These are phyloP conservation scores for Rhizomucor pusillus DNA, from an alignment of 371 early-diverging fungal genomes.

Conservation along the genomic window DNA sequence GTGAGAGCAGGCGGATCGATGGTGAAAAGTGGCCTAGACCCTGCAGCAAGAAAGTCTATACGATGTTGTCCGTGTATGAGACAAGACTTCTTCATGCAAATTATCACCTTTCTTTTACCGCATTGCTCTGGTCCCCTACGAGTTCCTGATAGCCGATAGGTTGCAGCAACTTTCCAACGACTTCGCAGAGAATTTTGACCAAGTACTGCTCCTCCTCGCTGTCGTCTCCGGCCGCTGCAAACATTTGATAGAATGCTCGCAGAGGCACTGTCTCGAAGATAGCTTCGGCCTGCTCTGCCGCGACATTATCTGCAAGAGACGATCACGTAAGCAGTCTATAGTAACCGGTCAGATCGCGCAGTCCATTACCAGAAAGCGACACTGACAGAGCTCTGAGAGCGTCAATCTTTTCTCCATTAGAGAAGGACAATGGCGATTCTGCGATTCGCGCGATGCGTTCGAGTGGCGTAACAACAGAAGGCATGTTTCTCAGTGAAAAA, in stretches of 20 bases:
- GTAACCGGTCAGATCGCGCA: no score
- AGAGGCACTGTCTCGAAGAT: constrained; percentile 22
- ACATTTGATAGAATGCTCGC: constrained; percentile 22
- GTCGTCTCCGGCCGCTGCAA: constrained; percentile 22
- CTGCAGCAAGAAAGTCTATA: constrained; percentile 35
- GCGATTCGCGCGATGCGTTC: constrained; percentile 27
- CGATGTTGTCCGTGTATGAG: neutral
- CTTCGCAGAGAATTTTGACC: constrained; percentile 21
- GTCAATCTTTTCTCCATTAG: constrained; percentile 23
- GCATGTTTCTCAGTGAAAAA: constrained; percentile 10
- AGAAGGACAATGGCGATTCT: constrained; percentile 13
- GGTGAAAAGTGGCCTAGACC: constrained; percentile 45
- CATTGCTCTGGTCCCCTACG: constrained; percentile 18
- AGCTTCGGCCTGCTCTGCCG: constrained; percentile 17
- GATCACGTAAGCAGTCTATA: neutral
- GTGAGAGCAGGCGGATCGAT: constrained; percentile 37
- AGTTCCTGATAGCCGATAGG: constrained; percentile 28
- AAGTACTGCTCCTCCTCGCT: constrained; percentile 20
- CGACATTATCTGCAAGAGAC: neutral
- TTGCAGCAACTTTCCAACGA: constrained; percentile 23
- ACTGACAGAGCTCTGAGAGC: constrained; percentile 27
- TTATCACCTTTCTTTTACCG: constrained; percentile 11
- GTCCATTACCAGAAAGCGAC: constrained; percentile 24
- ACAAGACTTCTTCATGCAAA: neutral
- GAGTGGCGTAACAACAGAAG: constrained; percentile 19